These are phyloP conservation scores for Narthecium ossifragum DNA, from an alignment of 106 monocot species.

Conservation along the genomic window DNA sequence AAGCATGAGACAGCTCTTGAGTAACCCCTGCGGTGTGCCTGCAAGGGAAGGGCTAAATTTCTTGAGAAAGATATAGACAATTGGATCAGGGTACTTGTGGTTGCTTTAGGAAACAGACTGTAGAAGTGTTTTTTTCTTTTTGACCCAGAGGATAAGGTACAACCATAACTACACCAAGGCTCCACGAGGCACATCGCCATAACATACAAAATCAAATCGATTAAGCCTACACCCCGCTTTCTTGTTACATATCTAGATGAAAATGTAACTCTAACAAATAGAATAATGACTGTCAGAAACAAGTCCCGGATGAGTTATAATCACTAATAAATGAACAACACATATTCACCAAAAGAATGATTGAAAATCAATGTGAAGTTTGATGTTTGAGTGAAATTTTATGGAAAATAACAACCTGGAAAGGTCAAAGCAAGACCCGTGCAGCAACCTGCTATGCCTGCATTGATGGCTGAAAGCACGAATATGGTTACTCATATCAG, in stretches of 20 bases:
- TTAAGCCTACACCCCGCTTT: too few relatives aligned
- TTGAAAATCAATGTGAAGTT: neutral
- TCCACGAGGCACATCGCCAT: too few relatives aligned
- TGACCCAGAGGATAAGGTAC: neutral
- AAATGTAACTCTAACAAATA: too few relatives aligned
- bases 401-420: slow-evolving; percentile 1
- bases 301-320: neutral
- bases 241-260: too few relatives aligned
- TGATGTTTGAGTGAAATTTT: neutral
- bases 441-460: slow-evolving; percentile 12
- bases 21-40: neutral
- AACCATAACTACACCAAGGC: too few relatives aligned
- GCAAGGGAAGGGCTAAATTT: neutral
- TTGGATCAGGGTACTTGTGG: too few relatives aligned
- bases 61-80: neutral
- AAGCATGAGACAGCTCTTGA: neutral
- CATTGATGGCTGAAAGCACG: slow-evolving; percentile 1
- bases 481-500: neutral
- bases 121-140: too few relatives aligned
- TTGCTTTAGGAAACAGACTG: too few relatives aligned
- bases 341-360: neutral
- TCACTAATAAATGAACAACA: neutral
- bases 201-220: too few relatives aligned
- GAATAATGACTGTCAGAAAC: too few relatives aligned
- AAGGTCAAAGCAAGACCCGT: slow-evolving; percentile 11